phyloP scores from a whole-genome alignment of 148 eudicot genomes.

The Rhododendron mucronatum region DNA sequence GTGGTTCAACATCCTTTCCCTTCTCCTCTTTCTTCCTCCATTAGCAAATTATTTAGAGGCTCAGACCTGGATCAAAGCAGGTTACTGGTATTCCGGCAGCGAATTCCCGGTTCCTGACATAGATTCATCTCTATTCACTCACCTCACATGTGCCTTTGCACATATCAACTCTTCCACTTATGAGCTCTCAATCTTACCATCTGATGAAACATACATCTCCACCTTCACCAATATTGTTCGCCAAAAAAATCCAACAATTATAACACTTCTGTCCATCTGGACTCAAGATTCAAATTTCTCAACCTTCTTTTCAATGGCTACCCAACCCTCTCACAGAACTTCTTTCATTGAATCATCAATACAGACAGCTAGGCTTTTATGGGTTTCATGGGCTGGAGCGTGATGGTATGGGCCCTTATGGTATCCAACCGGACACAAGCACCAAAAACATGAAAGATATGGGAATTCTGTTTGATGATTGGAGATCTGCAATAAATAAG shows the following conservation, averaged over 20 bases:
- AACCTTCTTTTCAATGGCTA: constrained; percentile 8
- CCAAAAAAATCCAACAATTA: constrained; percentile 19
- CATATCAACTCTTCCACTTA: constrained; percentile 21
- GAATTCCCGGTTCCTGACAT: constrained; percentile 24
- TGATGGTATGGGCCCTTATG: constrained; percentile 16
- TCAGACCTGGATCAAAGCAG: constrained; percentile 22
- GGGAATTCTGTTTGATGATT: background rate
- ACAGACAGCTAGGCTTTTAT: constrained; percentile 21
- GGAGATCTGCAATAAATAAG: background rate
- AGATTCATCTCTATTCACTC: constrained; percentile 26
- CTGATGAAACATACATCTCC: constrained; percentile 23
- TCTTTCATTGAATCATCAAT: constrained; percentile 38
- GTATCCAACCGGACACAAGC: constrained; percentile 8
- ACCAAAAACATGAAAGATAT: background rate
- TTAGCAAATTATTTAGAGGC: background rate
- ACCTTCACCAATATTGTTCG: constrained; percentile 22
- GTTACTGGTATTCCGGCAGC: constrained; percentile 28
- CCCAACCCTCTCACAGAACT: constrained; percentile 16
- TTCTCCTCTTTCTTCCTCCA: background rate
- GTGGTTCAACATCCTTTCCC: background rate
- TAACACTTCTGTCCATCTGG: constrained; percentile 21
- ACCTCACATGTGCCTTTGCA: constrained; percentile 24
- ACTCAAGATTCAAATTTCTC: constrained; percentile 8
- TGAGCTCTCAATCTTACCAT: constrained; percentile 9
- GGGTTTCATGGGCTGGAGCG: constrained; percentile 37